Base-by-base conservation (phyloP, 2,329 filamentous ascomycete species). In the Aciculosporium take region DNA sequence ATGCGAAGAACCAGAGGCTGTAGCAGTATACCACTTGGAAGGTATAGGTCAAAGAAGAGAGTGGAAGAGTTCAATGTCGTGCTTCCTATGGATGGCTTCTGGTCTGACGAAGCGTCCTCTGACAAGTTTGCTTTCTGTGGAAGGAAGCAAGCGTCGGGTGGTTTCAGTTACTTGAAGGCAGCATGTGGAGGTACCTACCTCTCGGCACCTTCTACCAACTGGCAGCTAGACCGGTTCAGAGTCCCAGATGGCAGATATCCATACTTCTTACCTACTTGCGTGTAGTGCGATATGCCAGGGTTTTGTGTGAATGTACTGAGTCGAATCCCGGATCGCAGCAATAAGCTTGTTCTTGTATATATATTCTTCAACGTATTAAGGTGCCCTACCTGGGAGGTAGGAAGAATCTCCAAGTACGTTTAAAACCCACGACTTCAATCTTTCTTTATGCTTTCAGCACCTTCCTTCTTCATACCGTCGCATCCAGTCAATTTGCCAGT, bases 401-500 rank as follows among this genome's bases (percentile, higher is more conserved):
- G n/a, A n/a, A n/a, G n/a, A n/a, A n/a, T n/a, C n/a, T n/a, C n/a
- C n/a, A n/a, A n/a, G n/a, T n/a, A n/a, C n/a, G n/a, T n/a, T n/a
- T n/a, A n/a, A n/a, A n/a, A n/a, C n/a, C n/a, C n/a, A n/a, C 12
- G 17, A 32, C 17, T 51, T 31, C 49, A 50, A 24, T 53, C 50
- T 41, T 60, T 54, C 46, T 56, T 60, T 41, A 57, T 60, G 51
- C 72, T 78, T 15, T 63, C 67, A 12, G 61, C 65, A 0, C 77
- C 78, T 56, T 81, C 77, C 41, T 69, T 67, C 57, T 72, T 63
- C 80, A 84, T 84, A 0, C 80, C 80, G 57, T 80, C 74, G 48
- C 80, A 84, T 0, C 80, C 79, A 0, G 74, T 69, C 1, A 71
- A 59, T 52, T 72, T 74, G 5, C 80, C 80, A 0, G 76, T 72